Base-by-base conservation (phyloP, 805 yeast species). In the Scheffersomyces lignosus region DNA sequence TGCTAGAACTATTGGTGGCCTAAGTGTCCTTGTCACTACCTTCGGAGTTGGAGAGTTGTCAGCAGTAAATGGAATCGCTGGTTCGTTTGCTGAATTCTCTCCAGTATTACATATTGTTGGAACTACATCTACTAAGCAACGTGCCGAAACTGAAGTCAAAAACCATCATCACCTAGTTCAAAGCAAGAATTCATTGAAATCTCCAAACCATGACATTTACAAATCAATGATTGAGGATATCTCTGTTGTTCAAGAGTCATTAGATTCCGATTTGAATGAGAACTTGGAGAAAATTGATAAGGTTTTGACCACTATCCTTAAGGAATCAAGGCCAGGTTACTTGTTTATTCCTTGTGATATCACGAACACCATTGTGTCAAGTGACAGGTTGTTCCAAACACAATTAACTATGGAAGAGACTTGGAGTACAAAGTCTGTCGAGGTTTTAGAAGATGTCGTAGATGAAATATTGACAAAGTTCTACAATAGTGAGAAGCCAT, bases 1-100 rank as follows among this genome's bases (percentile, higher is more conserved):
- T 52, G 79, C 93, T 14, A 74, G 91, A 43, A 68, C 72, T 33
- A 73, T 77, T n/a, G 74, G 85, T 5, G 66, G 71, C 4, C 48
- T 65, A 41, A 87, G 88, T 36, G 88, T 80, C 15, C 58, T 72
- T 45, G 62, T 72, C 34, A 80, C 90, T 35, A 88, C 96, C 3
- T 86, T 72, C 60, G 96, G 96, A 34, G 96, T 88, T 13, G 96
- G 96, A 39, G 96, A 88, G 58, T 71, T 87, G 44, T 79, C 88
- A 40, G 95, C 95, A 2, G 53, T 87, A 43, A 87, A 87, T 61
- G 96, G 95, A 32, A 66, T 87, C 37, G 71, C 88, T 22, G 96
- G 96, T 33, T 78, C 96, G 0, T 83, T 75, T 64, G 84, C 95
- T 23, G 96, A 88, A 62, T 77, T 71, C 48, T 82, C 83, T 29